Evolutionary conservation across 2,329 filamentous ascomycete genomes (phyloP).

Genomic region (Ilyonectria destructans): DNA sequence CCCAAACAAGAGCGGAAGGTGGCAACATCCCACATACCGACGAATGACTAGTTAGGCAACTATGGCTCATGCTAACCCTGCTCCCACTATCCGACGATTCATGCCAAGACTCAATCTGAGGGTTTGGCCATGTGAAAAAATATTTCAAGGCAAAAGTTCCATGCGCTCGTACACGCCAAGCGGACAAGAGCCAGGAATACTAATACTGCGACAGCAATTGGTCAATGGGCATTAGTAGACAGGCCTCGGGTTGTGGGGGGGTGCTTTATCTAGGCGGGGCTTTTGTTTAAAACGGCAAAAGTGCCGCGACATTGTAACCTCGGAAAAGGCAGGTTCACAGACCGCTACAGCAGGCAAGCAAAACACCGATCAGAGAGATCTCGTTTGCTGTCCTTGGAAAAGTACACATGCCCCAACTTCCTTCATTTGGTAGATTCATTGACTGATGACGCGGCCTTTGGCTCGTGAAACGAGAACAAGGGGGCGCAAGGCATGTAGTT

Average conservation of each 20-base stretch:
- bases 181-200: constrained; percentile 14
- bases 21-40: constrained; percentile 3
- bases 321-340: background rate
- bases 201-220: constrained; percentile 18
- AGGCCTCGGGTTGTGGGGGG: background rate
- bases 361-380: background rate
- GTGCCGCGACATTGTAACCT: constrained; percentile 6
- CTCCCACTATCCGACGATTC: constrained; percentile 1
- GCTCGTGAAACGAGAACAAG: constrained; percentile 9
- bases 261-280: constrained; percentile 3
- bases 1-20: background rate
- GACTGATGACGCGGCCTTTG: constrained; percentile 22
- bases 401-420: background rate
- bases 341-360: constrained; percentile 8
- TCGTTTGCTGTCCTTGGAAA: constrained; percentile 1
- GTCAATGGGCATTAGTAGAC: background rate
- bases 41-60: constrained; percentile 6
- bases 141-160: constrained; percentile 12
- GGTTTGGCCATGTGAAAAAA: background rate
- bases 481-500: background rate
- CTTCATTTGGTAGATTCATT: background rate
- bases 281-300: constrained; percentile 2
- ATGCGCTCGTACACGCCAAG: background rate
- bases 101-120: constrained; percentile 5
- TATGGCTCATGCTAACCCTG: constrained; percentile 11